Evolutionary conservation across 169 alveolate genomes (phyloP), one percentile per base, ranked within the genome.

Genomic region (Plasmodium berghei): DNA sequence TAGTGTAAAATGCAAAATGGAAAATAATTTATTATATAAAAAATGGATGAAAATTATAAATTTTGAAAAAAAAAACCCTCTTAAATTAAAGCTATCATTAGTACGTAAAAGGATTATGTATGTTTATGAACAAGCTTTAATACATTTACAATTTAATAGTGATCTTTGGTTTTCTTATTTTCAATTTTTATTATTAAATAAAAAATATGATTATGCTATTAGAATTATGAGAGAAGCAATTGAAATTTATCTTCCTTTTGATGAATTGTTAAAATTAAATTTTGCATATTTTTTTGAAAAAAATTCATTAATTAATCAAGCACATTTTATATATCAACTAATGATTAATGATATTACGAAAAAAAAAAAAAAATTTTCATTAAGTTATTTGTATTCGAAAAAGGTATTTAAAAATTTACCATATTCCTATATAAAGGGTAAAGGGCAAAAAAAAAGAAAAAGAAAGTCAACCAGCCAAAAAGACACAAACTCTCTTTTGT

Each of bases 91-190:
- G 2, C 40, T 70, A n/a, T 73, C 72, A 9, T 77, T 73, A 55
- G 73, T 73, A n/a, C 72, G 59, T 18, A 94, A 89, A 72, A 71
- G 96, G 56, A 92, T 93, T 34, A 74, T 73, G 55, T 93, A 73
- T 83, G 92, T 89, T 24, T 92, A 89, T 48, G 80, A 88, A 48
- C 77, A 88, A 22, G 95, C 96, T 9, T 63, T 93, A 12, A 59
- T 62, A 14, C 94, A 93, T 34, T 91, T 87, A 66, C 94, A 77
- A 10, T 92, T 91, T 62, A 89, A 88, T 54, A 54, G 73, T 4
- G 92, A 87, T 45, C 70, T 93, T 54, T 93, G 96, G 96, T 93
- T 89, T 72, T 90, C 86, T 34, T 91, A 91, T 75, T 93, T 93
- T 85, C 96, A 93, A 73, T 93, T 83, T 69, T 71, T 92, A 55